A percentile compares a stretch with the other conserved stretches of the same genome.
Evolutionary conservation across 495 filamentous ascomycete species (phyloP).

Genomic region (Cairneyella variabilis): DNA sequence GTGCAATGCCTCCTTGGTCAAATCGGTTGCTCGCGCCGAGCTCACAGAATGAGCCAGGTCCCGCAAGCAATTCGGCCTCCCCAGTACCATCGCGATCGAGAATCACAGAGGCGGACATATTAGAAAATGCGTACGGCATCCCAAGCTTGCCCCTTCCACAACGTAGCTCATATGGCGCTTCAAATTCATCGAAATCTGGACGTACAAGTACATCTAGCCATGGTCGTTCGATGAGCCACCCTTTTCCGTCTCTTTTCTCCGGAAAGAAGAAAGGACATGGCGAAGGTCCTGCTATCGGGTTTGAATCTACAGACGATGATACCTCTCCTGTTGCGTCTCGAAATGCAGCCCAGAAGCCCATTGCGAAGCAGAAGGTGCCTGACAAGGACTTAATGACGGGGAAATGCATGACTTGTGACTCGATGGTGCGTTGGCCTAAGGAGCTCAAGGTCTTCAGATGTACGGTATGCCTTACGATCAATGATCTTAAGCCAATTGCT

Average conservation of each 20-base stretch:
- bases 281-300: slow-evolving; percentile 4
- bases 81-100: slow-evolving; percentile 8
- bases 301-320: slow-evolving; percentile 20
- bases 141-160: slow-evolving; percentile 22
- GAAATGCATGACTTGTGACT: slow-evolving; percentile 79
- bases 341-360: neutral
- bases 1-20: slow-evolving; percentile 26
- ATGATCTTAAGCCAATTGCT: slow-evolving; percentile 60
- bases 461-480: slow-evolving; percentile 81
- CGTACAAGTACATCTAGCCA: slow-evolving; percentile 42
- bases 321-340: neutral
- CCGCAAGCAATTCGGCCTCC: slow-evolving; percentile 3
- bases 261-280: slow-evolving; percentile 50
- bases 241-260: slow-evolving; percentile 63
- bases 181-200: slow-evolving; percentile 22
- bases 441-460: slow-evolving; percentile 74
- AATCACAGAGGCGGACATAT: slow-evolving; percentile 20
- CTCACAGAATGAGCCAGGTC: slow-evolving; percentile 12
- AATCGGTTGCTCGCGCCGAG: slow-evolving; percentile 20
- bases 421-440: slow-evolving; percentile 78
- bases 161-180: slow-evolving; percentile 17
- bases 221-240: slow-evolving; percentile 71
- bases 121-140: slow-evolving; percentile 30
- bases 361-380: slow-evolving; percentile 11
- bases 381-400: slow-evolving; percentile 55